These are phyloP conservation scores for Globisporangium echinulatum DNA, from an alignment of 352 stramenopile genomes.

Conservation along the genomic window DNA sequence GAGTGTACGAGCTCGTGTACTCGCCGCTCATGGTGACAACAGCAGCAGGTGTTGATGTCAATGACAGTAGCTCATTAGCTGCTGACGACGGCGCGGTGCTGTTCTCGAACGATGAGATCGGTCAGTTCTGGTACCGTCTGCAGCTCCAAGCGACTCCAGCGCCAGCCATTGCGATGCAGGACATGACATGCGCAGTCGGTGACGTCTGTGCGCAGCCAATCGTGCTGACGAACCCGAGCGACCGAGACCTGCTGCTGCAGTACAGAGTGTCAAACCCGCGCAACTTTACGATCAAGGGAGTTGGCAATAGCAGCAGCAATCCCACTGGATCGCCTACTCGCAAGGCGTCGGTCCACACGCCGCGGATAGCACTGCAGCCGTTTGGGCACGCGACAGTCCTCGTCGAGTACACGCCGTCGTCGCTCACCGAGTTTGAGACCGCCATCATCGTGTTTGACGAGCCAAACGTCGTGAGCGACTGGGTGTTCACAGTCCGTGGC, in stretches of 20 bases:
- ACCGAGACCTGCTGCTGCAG: constrained; percentile 67
- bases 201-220: constrained; percentile 69
- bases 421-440: constrained; percentile 71
- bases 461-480: constrained; percentile 79
- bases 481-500: constrained; percentile 81
- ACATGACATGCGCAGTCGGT: constrained; percentile 84
- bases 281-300: constrained; percentile 86
- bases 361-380: constrained; percentile 41
- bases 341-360: neutral
- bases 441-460: constrained; percentile 68
- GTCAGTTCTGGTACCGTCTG: constrained; percentile 93
- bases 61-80: neutral
- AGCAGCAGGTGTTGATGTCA: neutral
- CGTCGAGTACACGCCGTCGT: constrained; percentile 89
- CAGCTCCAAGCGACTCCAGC: constrained; percentile 62
- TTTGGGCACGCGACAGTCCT: constrained; percentile 65
- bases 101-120: constrained; percentile 87
- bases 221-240: constrained; percentile 87
- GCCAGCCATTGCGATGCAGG: constrained; percentile 35
- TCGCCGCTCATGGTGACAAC: constrained; percentile 70
- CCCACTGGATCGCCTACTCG: too few relatives aligned
- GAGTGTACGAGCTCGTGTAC: constrained; percentile 90
- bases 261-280: constrained; percentile 65
- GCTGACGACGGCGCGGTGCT: constrained; percentile 70
- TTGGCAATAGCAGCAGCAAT: too few relatives aligned